Evolutionary conservation across 2,329 filamentous ascomycete genomes (phyloP).

Genomic region (Alternaria brassicae): DNA sequence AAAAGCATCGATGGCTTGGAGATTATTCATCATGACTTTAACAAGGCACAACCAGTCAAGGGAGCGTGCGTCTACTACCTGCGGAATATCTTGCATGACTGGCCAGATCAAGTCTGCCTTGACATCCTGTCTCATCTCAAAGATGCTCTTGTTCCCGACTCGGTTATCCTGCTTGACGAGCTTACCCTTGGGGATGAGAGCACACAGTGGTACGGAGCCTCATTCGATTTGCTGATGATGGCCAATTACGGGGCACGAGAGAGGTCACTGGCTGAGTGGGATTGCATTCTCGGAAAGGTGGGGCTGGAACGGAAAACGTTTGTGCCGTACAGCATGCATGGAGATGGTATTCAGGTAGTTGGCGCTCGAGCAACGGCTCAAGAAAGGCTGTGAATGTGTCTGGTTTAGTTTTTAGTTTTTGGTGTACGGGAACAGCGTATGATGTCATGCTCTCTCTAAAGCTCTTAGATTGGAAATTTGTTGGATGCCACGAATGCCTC

Average conservation of each 20-base stretch:
- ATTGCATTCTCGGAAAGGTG: slow-evolving; percentile 5
- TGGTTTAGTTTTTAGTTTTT: not conserved
- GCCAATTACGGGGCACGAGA: slow-evolving; percentile 11
- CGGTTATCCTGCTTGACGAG: slow-evolving; percentile 10
- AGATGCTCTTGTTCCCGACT: slow-evolving; percentile 12
- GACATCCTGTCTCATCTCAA: slow-evolving; percentile 6
- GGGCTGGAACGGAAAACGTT: slow-evolving; percentile 10
- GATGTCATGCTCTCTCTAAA: not conserved
- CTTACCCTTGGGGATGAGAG: slow-evolving; percentile 3
- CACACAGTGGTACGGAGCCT: slow-evolving; percentile 12
- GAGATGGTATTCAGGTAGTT: slow-evolving; percentile 12
- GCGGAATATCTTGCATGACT: slow-evolving; percentile 12
- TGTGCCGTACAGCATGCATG: slow-evolving; percentile 9
- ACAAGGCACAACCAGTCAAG: slow-evolving; percentile 2
- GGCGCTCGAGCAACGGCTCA: not conserved
- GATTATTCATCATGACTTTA: slow-evolving; percentile 10
- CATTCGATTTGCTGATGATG: slow-evolving; percentile 14
- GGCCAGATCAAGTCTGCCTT: slow-evolving; percentile 8
- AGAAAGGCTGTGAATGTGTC: not conserved
- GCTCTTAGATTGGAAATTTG: not conserved
- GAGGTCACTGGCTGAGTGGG: slow-evolving; percentile 10
- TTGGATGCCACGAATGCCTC: not conserved
- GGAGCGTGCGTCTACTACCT: slow-evolving; percentile 9
- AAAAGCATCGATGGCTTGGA: slow-evolving; percentile 4
- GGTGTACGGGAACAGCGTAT: not conserved